These are phyloP conservation scores for Diversispora eburnea DNA, from an alignment of 192 early-diverging fungal genomes.

Conservation along the genomic window DNA sequence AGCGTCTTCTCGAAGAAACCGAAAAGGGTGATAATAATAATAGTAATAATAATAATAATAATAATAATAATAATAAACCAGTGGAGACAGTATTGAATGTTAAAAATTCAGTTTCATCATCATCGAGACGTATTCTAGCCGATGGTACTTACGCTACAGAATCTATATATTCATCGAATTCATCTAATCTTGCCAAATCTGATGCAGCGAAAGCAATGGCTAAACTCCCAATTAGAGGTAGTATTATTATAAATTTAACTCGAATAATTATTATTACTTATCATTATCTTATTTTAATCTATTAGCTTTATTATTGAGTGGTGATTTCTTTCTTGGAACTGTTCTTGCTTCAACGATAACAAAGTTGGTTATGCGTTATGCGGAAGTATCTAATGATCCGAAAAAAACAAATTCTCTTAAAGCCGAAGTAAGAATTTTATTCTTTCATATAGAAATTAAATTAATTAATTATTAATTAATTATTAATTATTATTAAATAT, in stretches of 20 bases:
- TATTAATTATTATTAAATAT: no score
- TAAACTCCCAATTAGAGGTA: slow-evolving; percentile 70
- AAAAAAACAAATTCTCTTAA: slow-evolving; percentile 69
- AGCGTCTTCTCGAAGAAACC: slow-evolving; percentile 68
- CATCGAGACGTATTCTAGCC: slow-evolving; percentile 77
- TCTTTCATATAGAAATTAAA: background rate
- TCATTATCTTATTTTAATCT: slow-evolving; percentile 25
- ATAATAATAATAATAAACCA: background rate
- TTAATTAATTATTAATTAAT: no score
- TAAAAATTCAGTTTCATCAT: slow-evolving; percentile 37
- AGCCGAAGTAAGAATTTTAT: slow-evolving; percentile 62
- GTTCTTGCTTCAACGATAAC: slow-evolving; percentile 87
- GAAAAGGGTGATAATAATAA: slow-evolving; percentile 45
- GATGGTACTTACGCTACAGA: slow-evolving; percentile 99
- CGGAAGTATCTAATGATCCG: slow-evolving; percentile 47
- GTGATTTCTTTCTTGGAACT: slow-evolving; percentile 90
- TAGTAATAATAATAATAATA: slow-evolving; percentile 34
- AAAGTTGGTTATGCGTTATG: slow-evolving; percentile 84
- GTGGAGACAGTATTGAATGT: slow-evolving; percentile 35
- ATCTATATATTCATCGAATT: slow-evolving; percentile 69
- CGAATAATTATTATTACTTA: background rate
- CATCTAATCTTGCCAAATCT: slow-evolving; percentile 40
- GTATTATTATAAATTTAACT: background rate
- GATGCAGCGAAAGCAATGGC: slow-evolving; percentile 53
- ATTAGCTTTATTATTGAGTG: slow-evolving; percentile 77